Evolutionary conservation across 352 stramenopile genomes (phyloP).

Genomic region (Elongisporangium anandrum): DNA sequence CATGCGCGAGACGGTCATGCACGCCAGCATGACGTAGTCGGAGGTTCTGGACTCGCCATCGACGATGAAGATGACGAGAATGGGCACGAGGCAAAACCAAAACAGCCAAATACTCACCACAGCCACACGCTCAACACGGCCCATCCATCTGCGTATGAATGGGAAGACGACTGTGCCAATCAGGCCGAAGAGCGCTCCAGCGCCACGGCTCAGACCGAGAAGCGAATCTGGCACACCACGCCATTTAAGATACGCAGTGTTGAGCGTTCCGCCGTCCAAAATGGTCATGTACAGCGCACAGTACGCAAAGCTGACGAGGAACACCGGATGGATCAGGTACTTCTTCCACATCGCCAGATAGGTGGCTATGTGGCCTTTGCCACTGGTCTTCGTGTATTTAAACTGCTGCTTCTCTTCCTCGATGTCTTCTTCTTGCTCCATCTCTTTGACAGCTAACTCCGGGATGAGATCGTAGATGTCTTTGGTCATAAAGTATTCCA

Average conservation of each 20-base stretch:
- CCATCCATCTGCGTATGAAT: conserved; percentile 16
- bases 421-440: conserved; percentile 11
- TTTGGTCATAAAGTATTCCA: conserved; percentile 73
- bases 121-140: conserved; percentile 34
- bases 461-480: conserved; percentile 64
- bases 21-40: conserved; percentile 53
- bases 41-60: conserved; percentile 36
- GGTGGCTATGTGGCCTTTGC: conserved; percentile 7
- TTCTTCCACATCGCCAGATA: conserved; percentile 33
- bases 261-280: conserved; percentile 40
- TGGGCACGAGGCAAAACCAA: conserved; percentile 40
- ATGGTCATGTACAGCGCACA: conserved; percentile 61
- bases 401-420: conserved; percentile 3
- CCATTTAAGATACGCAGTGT: conserved; percentile 67
- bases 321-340: conserved; percentile 43
- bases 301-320: conserved; percentile 50
- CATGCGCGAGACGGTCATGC: conserved; percentile 36
- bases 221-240: conserved; percentile 43
- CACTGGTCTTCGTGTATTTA: conserved; percentile 3
- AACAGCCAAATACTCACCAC: conserved; percentile 67
- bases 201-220: conserved; percentile 33
- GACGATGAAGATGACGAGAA: conserved; percentile 39
- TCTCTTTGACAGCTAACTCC: conserved; percentile 32
- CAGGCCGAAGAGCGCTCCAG: conserved; percentile 42
- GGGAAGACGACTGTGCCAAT: conserved; percentile 52